Evolutionary conservation across 768 basidiomycete genomes (phyloP).

Genomic region (Dendrothele bispora): DNA sequence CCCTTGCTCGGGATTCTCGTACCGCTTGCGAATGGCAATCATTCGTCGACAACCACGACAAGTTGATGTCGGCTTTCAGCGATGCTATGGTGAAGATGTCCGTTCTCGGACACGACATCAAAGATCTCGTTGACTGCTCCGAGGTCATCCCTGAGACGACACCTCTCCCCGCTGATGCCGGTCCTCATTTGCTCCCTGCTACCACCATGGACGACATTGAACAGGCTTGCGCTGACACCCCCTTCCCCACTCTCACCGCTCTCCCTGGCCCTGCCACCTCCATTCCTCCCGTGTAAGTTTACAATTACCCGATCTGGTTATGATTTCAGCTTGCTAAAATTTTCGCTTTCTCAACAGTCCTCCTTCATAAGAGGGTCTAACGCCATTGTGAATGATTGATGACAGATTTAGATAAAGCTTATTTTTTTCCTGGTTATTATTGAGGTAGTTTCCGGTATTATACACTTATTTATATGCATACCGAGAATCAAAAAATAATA

Average conservation of each 20-base stretch:
- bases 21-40: slow-evolving; percentile 52
- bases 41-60: slow-evolving; percentile 35
- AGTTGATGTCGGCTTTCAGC: slow-evolving; percentile 34
- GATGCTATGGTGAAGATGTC: slow-evolving; percentile 44
- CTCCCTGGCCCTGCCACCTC: slow-evolving; percentile 30
- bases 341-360: no score
- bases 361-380: no score
- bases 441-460: no score
- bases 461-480: no score
- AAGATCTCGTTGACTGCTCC: slow-evolving; percentile 40
- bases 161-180: slow-evolving; percentile 24
- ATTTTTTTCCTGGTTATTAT: no score
- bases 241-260: slow-evolving; percentile 35
- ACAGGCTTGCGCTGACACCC: slow-evolving; percentile 31
- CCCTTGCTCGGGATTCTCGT: slow-evolving; percentile 28
- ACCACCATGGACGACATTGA: slow-evolving; percentile 26
- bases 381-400: no score
- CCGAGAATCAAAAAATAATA: no score
- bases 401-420: no score
- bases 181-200: slow-evolving; percentile 33
- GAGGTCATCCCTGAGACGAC: slow-evolving; percentile 37
- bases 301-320: no score
- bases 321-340: no score
- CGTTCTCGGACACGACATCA: slow-evolving; percentile 37
- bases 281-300: slow-evolving; percentile 29